These are phyloP conservation scores for Heliamphora pulchella DNA, from an alignment of 179 eudicot genomes.

Conservation along the genomic window DNA sequence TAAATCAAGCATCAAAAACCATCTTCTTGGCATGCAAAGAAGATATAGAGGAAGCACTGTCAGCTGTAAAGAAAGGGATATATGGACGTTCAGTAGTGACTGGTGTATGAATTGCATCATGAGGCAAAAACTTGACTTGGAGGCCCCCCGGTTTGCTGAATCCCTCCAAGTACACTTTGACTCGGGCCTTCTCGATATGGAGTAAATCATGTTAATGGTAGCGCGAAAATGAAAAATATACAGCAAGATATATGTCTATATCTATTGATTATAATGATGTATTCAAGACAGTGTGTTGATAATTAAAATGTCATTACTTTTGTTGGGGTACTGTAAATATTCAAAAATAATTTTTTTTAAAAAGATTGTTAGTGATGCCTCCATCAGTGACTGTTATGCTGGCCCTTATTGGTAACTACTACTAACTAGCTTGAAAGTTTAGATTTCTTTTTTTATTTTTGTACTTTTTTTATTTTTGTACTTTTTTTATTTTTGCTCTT, in stretches of 20 bases:
- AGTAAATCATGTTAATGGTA: neutral
- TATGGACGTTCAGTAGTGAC: conserved; percentile 57
- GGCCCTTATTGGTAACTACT: too few species aligned
- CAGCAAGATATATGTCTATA: neutral
- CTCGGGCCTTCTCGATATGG: neutral
- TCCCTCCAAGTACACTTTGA: conserved; percentile 40
- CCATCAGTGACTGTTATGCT: too few species aligned
- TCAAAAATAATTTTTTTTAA: too few species aligned
- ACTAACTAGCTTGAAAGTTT: too few species aligned
- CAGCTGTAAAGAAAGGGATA: conserved; percentile 57
- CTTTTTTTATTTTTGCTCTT: too few species aligned
- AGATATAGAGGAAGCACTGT: conserved; percentile 77
- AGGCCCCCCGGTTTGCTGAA: conserved; percentile 87
- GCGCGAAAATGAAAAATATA: neutral
- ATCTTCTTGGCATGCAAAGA: conserved; percentile 73
- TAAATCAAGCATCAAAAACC: conserved; percentile 35
- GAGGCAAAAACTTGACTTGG: conserved; percentile 83
- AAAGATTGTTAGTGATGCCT: too few species aligned
- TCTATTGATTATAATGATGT: neutral
- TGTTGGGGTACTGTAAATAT: too few species aligned
- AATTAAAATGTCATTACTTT: too few species aligned
- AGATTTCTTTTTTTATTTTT: too few species aligned
- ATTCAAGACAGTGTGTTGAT: neutral
- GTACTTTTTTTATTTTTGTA: too few species aligned
- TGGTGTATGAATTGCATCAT: conserved; percentile 84